Evolutionary conservation across 2,329 filamentous ascomycete genomes (phyloP).

Genomic region (Fusarium sp.): DNA sequence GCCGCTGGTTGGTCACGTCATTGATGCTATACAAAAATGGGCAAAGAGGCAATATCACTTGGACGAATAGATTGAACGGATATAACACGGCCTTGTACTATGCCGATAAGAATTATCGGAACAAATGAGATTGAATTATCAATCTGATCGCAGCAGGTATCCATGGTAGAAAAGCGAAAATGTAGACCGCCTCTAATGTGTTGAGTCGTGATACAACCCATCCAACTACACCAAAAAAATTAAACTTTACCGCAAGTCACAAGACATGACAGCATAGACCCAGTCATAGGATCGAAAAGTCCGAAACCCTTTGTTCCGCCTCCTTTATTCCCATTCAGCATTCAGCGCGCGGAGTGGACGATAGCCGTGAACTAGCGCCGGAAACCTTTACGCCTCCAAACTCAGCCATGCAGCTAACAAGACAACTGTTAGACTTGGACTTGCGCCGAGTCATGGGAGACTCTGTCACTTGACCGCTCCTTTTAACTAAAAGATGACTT

Average conservation of each 20-base stretch:
- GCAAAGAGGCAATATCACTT: background rate
- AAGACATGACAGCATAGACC: no score
- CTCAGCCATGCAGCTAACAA: conserved; percentile 2
- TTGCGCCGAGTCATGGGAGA: conserved; percentile 7
- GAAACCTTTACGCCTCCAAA: conserved; percentile 9
- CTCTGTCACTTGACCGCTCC: conserved; percentile 12
- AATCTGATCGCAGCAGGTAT: no score
- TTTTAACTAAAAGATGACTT: background rate
- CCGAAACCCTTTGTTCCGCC: no score
- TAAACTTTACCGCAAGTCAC: no score
- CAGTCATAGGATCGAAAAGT: no score
- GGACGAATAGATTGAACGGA: background rate
- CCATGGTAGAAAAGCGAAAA: no score
- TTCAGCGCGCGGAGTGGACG: no score
- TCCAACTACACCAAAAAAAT: no score
- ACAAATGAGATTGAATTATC: background rate
- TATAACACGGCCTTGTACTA: background rate
- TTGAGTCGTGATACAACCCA: no score
- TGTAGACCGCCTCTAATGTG: background rate
- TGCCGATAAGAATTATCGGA: background rate
- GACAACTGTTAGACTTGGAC: background rate
- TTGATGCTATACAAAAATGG: background rate
- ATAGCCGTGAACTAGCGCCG: background rate
- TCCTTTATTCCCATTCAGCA: no score
- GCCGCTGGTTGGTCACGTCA: background rate